Base-by-base conservation (phyloP, 129 eudicot genomes). In the Centaurea solstitialis region DNA sequence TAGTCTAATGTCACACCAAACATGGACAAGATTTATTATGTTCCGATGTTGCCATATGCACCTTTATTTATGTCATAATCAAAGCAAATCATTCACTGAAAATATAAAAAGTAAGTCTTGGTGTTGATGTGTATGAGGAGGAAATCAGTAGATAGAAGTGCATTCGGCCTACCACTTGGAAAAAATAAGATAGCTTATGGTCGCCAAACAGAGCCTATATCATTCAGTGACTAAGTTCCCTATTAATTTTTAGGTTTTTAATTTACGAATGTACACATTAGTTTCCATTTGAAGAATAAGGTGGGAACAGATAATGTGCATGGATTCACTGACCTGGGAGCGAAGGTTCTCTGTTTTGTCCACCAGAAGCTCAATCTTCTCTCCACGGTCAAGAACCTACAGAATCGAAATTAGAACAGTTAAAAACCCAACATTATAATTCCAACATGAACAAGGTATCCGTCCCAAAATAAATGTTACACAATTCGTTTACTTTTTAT, bases 351-450 rank as follows among this genome's bases (percentile, higher is more conserved):
- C 96, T 30, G 98, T 89, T 84, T 93, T 93, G 70, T 93, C 98
- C 12, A 93, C 98, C 77, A 93, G 86, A 72, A 93, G 84, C 79
- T 93, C 98, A 73, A 93, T 93, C 86, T 93, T 93, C 88, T 93
- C 98, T 76, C 96, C 98, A 72, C 98, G 96, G 78, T 93, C 98
- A 80, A 93, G 96, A 85, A 90, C 96, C 97, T 93, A 78, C 76
- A 85, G 28, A 68, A 66, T 40, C 59, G 38, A 64, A 67, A 23
- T 74, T 24, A 17, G 21, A 64, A 23, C 41, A 40, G 23, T 30
- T 13, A 0, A 11, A 43, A 22, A 35, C 37, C 10, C 33, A 40
- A n/a, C 9, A 20, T 39, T 24, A 13, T 62, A 28, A 39, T 28
- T 28, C 6, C 10, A 61, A 39, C 38, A 20, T 26, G 57, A 24